Evolutionary conservation across 2,329 filamentous ascomycete species (phyloP).

Genomic region (Cladobotryum protrusum): DNA sequence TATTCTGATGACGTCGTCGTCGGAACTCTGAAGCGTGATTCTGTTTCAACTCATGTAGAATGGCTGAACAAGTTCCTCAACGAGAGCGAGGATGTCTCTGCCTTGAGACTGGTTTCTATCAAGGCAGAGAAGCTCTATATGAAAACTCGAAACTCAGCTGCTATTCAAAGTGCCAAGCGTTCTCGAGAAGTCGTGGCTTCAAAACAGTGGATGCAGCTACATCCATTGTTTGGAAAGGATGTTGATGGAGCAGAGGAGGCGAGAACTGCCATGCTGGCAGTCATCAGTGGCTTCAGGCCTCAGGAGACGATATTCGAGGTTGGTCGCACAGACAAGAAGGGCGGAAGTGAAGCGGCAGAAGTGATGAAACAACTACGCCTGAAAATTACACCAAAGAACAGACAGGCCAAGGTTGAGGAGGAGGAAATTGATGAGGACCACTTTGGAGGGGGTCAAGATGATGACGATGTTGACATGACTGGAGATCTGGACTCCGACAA

Average conservation of each 20-base stretch:
- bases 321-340: slow-evolving; percentile 60
- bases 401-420: slow-evolving; percentile 31
- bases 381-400: slow-evolving; percentile 57
- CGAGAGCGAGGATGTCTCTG: slow-evolving; percentile 67
- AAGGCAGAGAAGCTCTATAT: slow-evolving; percentile 94
- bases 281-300: slow-evolving; percentile 82
- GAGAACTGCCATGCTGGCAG: slow-evolving; percentile 78
- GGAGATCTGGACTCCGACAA: slow-evolving; percentile 45
- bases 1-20: slow-evolving; percentile 81
- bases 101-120: slow-evolving; percentile 64
- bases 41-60: slow-evolving; percentile 70
- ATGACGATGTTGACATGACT: slow-evolving; percentile 25
- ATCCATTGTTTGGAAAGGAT: slow-evolving; percentile 72
- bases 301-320: slow-evolving; percentile 97
- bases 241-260: slow-evolving; percentile 61
- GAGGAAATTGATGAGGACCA: slow-evolving; percentile 31
- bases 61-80: slow-evolving; percentile 73
- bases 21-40: slow-evolving; percentile 66
- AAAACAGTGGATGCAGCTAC: slow-evolving; percentile 65
- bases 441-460: slow-evolving; percentile 22
- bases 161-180: slow-evolving; percentile 81
- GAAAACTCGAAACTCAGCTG: slow-evolving; percentile 83
- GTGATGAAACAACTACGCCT: slow-evolving; percentile 68
- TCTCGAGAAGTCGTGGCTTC: slow-evolving; percentile 70
- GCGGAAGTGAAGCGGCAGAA: slow-evolving; percentile 55